Conservation (phyloP, 2,329 filamentous ascomycete species). For the Alternaria sp. region DNA sequence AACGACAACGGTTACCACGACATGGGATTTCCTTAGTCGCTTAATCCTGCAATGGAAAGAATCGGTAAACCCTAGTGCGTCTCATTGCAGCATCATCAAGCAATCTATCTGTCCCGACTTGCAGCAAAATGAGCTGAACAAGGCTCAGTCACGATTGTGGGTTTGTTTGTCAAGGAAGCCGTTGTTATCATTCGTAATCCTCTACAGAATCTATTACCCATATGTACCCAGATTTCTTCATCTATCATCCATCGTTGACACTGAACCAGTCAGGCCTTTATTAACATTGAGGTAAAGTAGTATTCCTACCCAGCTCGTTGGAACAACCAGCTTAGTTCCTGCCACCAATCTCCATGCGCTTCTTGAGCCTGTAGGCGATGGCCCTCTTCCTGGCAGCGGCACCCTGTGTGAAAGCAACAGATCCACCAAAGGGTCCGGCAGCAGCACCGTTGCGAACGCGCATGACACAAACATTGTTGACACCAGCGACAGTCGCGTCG, state of each 20-base stretch:
- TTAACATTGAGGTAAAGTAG: not conserved
- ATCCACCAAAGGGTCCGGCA: slow-evolving; percentile 73
- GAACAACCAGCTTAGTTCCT: slow-evolving; percentile 24
- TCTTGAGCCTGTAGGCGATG: slow-evolving; percentile 62
- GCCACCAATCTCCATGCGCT: slow-evolving; percentile 47
- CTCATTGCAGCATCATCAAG: not conserved
- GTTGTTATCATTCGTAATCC: not conserved
- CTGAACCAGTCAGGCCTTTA: slow-evolving; percentile 25
- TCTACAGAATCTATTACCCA: slow-evolving; percentile 7
- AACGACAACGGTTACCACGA: not conserved
- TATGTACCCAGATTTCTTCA: slow-evolving; percentile 4
- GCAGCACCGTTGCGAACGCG: slow-evolving; percentile 69
- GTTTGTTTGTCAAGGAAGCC: not conserved
- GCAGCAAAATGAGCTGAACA: no score
- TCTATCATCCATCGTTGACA: slow-evolving; percentile 12
- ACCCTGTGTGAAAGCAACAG: slow-evolving; percentile 71
- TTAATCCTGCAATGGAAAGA: not conserved
- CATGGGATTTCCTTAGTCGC: not conserved
- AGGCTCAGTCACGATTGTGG: not conserved
- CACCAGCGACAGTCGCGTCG: slow-evolving; percentile 67
- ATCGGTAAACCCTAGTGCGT: not conserved
- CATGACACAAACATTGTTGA: slow-evolving; percentile 70
- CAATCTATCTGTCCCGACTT: not conserved
- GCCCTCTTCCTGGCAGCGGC: slow-evolving; percentile 68
- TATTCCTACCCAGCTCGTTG: not conserved